Conservation (phyloP, 164 flowering plant species). For the Malania oleifera region DNA sequence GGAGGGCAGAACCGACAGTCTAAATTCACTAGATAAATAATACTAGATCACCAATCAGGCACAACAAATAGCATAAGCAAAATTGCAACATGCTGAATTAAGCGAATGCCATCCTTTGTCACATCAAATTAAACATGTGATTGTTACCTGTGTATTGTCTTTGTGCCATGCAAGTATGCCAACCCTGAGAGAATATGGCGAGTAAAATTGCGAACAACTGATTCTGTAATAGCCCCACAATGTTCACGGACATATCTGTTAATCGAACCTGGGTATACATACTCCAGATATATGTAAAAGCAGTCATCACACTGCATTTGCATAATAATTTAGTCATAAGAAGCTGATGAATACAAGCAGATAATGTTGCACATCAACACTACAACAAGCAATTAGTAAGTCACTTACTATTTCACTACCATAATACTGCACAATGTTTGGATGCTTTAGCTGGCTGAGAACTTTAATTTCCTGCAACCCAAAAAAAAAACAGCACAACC, state of each 20-base stretch:
- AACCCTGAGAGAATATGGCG: slow-evolving; percentile 87
- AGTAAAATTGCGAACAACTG: slow-evolving; percentile 83
- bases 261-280: slow-evolving; percentile 92
- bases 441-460: slow-evolving; percentile 86
- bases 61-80: not conserved
- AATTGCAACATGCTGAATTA: not conserved
- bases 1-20: not conserved
- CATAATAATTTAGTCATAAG: not conserved
- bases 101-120: not conserved
- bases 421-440: slow-evolving; percentile 93
- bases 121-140: not conserved
- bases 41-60: not conserved
- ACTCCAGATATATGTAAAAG: slow-evolving; percentile 82
- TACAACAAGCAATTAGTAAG: slow-evolving; percentile 3
- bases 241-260: slow-evolving; percentile 78
- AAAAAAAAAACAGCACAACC: not conserved
- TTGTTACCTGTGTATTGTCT: slow-evolving; percentile 80
- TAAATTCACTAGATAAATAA: not conserved
- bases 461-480: slow-evolving; percentile 79
- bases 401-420: slow-evolving; percentile 89
- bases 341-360: not conserved
- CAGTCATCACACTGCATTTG: slow-evolving; percentile 62
- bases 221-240: slow-evolving; percentile 84
- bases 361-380: not conserved
- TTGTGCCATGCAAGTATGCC: slow-evolving; percentile 83